Base-by-base conservation (phyloP, 345 rosid species). In the Laguncularia racemosa region DNA sequence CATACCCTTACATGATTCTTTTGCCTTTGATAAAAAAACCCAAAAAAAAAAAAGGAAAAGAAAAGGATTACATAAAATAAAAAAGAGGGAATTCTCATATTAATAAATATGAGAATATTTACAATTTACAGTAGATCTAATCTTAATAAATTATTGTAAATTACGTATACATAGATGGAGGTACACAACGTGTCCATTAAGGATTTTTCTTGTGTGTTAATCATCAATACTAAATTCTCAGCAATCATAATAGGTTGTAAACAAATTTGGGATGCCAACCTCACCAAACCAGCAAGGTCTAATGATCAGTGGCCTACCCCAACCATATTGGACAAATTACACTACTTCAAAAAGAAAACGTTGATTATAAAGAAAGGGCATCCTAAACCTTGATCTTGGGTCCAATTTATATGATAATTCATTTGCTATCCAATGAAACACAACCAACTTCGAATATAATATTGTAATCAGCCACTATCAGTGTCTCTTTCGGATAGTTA, bases 181-280 rank as follows among this genome's bases (percentile, higher is more conserved):
- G 2, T 26, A 6, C 28, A 6, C 6, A 26, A 26, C 9, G 6
- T 3, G 40, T 33, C 40, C 9, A 3, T 33, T 33, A 6, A 33
- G 40, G 10, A 33, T 4, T 33, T 33, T 33, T 6, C 40, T 33
- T 33, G 1, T 9, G 9, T 9, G 40, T 4, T 33, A 4, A 33
- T 33, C 40, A 33, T 33, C 40, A 33, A 33, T 33, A 4, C 40
- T 33, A 33, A 33, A 33, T 9, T 33, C 40, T 33, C 40, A 33
- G 40, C 40, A 33, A 33, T 33, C 40, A 33, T 33, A 33, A 4
- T 9, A 33, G 11, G 2, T 45, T 28, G 61, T 9, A 57, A 59
- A 62, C 50, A 65, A 60, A 70, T 70, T 72, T 46, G 54, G 79
- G 78, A 64, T 63, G 77, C 86, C 86, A 81, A 81, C 86, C 72